Base-by-base conservation (phyloP, 2,329 filamentous ascomycete genomes). In the Aspergillus ruber region DNA sequence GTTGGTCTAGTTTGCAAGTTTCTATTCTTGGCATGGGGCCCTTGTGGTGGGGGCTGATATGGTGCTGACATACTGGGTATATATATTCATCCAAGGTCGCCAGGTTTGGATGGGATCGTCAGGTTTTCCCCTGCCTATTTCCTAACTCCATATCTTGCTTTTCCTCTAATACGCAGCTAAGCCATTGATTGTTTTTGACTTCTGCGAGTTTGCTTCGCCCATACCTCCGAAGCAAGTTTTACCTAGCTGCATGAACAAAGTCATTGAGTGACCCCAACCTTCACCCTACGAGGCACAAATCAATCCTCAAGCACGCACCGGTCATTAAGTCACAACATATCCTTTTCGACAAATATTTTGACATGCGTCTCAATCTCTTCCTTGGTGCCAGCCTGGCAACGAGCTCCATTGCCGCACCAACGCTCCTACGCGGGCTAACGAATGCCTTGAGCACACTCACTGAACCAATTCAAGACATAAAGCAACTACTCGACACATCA, bases 361-460 rank as follows among this genome's bases (percentile, higher is more conserved):
- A 44, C 36, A 59, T 58, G 56, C 53, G 47, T 49, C 49, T 52
- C 42, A 36, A 57, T 41, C 42, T 61, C 25, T 52, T 62, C 18
- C 43, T 67, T 18, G 35, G 63, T 42, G 54, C 61, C 47, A 62
- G 60, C 32, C 45, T 71, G 50, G 59, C 61, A 41, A 61, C 63
- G 39, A 56, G 56, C 35, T 60, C 66, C 17, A 49, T 61, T 46
- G 66, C 67, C 33, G 66, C 65, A 35, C 69, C 70, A 12, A 53
- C 64, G 21, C 51, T 63, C 49, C 58, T 65, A n/a, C 57, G 68
- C 10, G 64, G 67, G 10, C 57, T 72, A 38, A 64, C 65, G 17
- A 64, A 66, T 36, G 73, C 67, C 52, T 68, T 70, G 35, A 58
- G 64, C 21, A 62, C 60, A 50, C 65, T 74, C 15, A 68, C 68